Percentiles rank a stretch among this genome's conserved stretches.
Conservation (phyloP, 805 yeast species). For the Zygosaccharomyces siamensis region DNA sequence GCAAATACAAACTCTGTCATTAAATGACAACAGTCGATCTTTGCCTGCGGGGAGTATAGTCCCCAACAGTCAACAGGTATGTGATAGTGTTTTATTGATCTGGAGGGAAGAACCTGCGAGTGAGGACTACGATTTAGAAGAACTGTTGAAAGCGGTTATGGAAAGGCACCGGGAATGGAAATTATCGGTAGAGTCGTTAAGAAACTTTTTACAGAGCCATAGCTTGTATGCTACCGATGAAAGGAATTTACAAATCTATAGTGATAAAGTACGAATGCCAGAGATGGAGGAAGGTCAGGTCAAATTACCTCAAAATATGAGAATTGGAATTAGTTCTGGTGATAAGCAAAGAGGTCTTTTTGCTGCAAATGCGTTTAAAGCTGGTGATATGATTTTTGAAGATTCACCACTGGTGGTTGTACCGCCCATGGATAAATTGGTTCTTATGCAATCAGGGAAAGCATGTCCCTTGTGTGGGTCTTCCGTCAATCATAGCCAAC, state of each 20-base stretch:
- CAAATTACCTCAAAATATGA: constrained; percentile 9
- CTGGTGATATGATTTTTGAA: constrained; percentile 61
- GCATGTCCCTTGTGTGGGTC: constrained; percentile 74
- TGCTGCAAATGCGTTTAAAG: constrained; percentile 43
- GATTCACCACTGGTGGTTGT: constrained; percentile 50
- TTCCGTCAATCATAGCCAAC: constrained; percentile 35
- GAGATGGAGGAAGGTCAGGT: background rate
- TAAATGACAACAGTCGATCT: constrained; percentile 21
- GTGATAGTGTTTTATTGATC: constrained; percentile 53
- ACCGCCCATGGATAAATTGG: constrained; percentile 63
- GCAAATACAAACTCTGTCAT: constrained; percentile 23
- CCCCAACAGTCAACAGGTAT: constrained; percentile 58
- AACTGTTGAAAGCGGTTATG: constrained; percentile 49
- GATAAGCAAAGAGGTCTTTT: constrained; percentile 36
- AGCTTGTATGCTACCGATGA: constrained; percentile 47
- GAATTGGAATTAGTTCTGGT: constrained; percentile 1
- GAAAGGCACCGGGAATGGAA: constrained; percentile 56
- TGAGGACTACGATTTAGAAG: constrained; percentile 52
- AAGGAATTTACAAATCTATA: constrained; percentile 46
- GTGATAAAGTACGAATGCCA: constrained; percentile 48
- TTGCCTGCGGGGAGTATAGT: constrained; percentile 22
- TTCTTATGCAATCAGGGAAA: constrained; percentile 53
- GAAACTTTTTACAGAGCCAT: constrained; percentile 48
- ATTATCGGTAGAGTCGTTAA: constrained; percentile 54
- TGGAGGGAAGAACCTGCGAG: constrained; percentile 67